A percentile compares a stretch with the other conserved stretches of the same genome.
These are phyloP conservation scores for Beta corolliflora DNA, from an alignment of 179 eudicot species.

Conservation along the genomic window DNA sequence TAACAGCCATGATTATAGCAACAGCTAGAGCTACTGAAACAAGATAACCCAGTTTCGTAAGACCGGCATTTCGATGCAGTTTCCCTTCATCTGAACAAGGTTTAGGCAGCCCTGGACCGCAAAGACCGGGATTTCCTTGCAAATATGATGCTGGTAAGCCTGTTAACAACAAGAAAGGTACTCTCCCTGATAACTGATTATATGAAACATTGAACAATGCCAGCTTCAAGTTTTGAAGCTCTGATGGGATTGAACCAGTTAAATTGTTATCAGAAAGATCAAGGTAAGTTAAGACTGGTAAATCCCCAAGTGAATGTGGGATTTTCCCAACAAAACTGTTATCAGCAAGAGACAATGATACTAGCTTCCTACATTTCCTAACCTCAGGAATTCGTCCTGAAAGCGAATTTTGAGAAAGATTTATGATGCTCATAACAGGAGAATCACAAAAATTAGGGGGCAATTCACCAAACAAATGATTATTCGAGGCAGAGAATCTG, in stretches of 20 bases:
- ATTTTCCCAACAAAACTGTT: conserved; percentile 71
- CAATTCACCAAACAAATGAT: conserved; percentile 60
- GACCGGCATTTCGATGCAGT: conserved; percentile 31
- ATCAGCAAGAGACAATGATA: conserved; percentile 69
- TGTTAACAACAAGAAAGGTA: conserved; percentile 56
- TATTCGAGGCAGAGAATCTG: conserved; percentile 78
- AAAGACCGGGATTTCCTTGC: conserved; percentile 73
- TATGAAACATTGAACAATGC: conserved; percentile 84
- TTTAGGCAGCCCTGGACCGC: conserved; percentile 71
- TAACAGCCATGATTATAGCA: conserved; percentile 34
- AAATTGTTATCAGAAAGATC: conserved; percentile 83
- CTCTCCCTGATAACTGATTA: conserved; percentile 71
- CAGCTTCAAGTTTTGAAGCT: conserved; percentile 78
- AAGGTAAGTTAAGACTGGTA: conserved; percentile 86
- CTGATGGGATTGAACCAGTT: conserved; percentile 73
- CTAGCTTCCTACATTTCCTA: conserved; percentile 62
- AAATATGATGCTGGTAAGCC: conserved; percentile 90
- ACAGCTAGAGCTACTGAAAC: conserved; percentile 49
- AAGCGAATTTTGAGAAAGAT: conserved; percentile 65
- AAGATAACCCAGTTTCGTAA: conserved; percentile 51
- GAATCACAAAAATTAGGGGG: conserved; percentile 87
- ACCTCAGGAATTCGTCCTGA: conserved; percentile 69
- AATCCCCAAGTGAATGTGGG: conserved; percentile 65
- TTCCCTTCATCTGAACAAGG: conserved; percentile 46
- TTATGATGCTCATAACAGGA: conserved; percentile 81